Evolutionary conservation across 2,329 filamentous ascomycete genomes (phyloP), one percentile per base, ranked within the genome.

Genomic region (Cladophialophora yegresii): DNA sequence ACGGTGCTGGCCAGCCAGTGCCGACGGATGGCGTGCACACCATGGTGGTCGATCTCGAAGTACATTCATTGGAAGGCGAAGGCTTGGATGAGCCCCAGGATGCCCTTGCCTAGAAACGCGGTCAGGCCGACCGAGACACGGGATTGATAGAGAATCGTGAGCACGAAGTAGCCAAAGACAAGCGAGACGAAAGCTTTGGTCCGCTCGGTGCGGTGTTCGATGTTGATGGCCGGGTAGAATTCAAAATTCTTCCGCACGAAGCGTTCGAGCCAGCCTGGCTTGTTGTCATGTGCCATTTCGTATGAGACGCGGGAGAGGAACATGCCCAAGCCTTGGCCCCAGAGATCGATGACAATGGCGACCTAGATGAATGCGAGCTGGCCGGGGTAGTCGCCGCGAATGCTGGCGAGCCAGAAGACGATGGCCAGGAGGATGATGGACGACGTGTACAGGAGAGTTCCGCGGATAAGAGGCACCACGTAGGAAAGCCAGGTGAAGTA

Each of bases 141-240:
- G 3, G 56, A 59, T 30, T 59, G 56, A 30, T 50, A 59, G 6
- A 59, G 56, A 16, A 59, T 59, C 1, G 56, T 59, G 30, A 59
- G 56, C 28, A 59, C 56, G 7, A n/a, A 33, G 26, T 59, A 59
- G 28, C 56, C 56, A 16, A 59, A 59, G 3, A 59, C 56, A n/a
- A 59, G 56, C 8, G 56, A 50, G 30, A 59, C 56, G 32, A 59
- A 59, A 7, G 56, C 56, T 30, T 59, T 59, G 45, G 56, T 59
- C n/a, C 56, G 56, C 22, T 59, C 56, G n/a, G 56, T 59, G 20
- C 56, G 56, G 43, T 59, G 56, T 49, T 59, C 56, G 33, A 59
- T 59, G 43, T 59, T 59, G 56, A 59, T 59, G 16, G 56, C 56
- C 45, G 56, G 56, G 30, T 59, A 59, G 32, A 59, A 59, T 51